phyloP scores from a whole-genome alignment of 345 rosid genomes.

The Populus tremula region DNA sequence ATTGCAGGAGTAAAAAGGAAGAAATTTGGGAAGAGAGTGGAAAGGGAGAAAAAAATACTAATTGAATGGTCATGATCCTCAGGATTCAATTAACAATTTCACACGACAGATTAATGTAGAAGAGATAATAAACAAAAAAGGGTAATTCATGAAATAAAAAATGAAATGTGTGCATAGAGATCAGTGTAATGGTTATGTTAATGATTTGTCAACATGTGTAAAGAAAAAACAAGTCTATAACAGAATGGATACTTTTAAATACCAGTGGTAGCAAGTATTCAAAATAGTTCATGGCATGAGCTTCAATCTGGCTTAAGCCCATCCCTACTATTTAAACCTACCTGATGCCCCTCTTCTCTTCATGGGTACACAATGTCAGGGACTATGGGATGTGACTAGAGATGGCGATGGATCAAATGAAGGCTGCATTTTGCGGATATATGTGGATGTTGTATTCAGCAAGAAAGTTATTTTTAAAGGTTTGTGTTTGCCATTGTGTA shows the following conservation, averaged over 20 bases:
- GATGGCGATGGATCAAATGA: slow-evolving; percentile 50
- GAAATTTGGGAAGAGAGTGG: not conserved
- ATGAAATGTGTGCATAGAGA: not conserved
- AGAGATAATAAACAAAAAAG: not conserved
- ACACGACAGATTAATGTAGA: not conserved
- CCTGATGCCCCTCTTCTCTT: not conserved
- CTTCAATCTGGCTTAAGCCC: not conserved
- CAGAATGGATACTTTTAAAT: not conserved
- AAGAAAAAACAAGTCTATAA: not conserved
- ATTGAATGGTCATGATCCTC: not conserved
- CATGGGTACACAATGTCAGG: slow-evolving; percentile 42
- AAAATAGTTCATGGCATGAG: not conserved
- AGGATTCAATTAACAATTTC: not conserved
- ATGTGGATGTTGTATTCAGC: slow-evolving; percentile 73
- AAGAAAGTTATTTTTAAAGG: slow-evolving; percentile 95
- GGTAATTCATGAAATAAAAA: not conserved
- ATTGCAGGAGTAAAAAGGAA: not conserved
- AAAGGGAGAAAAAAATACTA: not conserved
- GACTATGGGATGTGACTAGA: slow-evolving; percentile 70
- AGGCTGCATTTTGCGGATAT: slow-evolving; percentile 61
- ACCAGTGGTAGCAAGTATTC: not conserved
- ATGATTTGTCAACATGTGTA: too few relatives aligned
- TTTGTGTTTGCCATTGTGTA: slow-evolving; percentile 24
- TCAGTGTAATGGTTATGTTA: not conserved
- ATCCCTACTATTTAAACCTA: too few relatives aligned